A percentile compares a stretch with the other conserved stretches of the same genome.
These are phyloP conservation scores for Cordyceps sp. DNA, from an alignment of 2,329 filamentous ascomycete species.

Conservation along the genomic window DNA sequence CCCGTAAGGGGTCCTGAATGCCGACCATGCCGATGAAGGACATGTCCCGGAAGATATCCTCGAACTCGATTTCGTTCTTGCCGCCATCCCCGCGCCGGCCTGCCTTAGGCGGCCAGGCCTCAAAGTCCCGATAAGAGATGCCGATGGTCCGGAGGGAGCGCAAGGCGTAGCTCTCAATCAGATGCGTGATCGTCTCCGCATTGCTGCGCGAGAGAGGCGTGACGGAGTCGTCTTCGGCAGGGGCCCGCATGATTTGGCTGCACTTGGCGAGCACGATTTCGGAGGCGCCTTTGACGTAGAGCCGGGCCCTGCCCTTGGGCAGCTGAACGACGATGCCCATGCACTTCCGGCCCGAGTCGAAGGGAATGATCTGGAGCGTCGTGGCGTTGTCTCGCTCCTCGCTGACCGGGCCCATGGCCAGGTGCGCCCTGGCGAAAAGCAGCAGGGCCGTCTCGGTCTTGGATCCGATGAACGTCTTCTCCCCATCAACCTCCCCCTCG, in stretches of 20 bases:
- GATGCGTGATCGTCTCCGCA: constrained; percentile 37
- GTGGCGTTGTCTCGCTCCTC: constrained; percentile 44
- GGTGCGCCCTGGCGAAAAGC: constrained; percentile 49
- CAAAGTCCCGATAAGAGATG: constrained; percentile 69
- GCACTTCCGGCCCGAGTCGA: constrained; percentile 61
- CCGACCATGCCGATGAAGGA: constrained; percentile 54
- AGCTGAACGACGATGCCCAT: constrained; percentile 43
- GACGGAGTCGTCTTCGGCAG: constrained; percentile 25
- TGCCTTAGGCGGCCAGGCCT: constrained; percentile 62
- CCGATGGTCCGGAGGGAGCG: constrained; percentile 74
- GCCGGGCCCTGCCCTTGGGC: constrained; percentile 31
- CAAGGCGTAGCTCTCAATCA: constrained; percentile 65
- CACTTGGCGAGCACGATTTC: constrained; percentile 46
- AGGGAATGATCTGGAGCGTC: constrained; percentile 53
- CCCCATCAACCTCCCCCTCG: constrained; percentile 54
- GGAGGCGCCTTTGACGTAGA: constrained; percentile 48
- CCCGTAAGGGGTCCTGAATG: constrained; percentile 66
- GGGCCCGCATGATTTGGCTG: constrained; percentile 31
- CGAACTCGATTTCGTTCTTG: constrained; percentile 45
- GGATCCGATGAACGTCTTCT: constrained; percentile 53
- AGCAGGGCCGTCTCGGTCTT: constrained; percentile 65
- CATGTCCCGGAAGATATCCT: constrained; percentile 52
- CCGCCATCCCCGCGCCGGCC: constrained; percentile 37
- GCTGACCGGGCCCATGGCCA: constrained; percentile 48
- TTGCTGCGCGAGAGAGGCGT: constrained; percentile 33